These are phyloP conservation scores for Cystobasidiaceae sp. DNA, from an alignment of 1,284 basidiomycete species.

Conservation along the genomic window DNA sequence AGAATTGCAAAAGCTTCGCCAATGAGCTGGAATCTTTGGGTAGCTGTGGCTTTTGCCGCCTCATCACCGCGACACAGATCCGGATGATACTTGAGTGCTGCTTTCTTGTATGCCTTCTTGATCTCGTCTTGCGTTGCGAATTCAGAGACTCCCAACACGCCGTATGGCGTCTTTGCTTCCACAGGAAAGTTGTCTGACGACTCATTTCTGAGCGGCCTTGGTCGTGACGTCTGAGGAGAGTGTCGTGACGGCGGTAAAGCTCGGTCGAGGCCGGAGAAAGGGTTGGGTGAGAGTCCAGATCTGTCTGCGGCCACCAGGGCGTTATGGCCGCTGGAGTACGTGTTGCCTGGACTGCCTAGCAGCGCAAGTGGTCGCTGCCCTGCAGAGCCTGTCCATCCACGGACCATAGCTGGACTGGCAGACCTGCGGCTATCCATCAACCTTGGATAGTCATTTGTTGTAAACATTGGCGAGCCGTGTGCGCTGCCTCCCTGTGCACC, in stretches of 20 bases:
- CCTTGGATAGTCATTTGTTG: too few relatives aligned
- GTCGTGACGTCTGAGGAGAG: background rate
- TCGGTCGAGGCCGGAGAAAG: too few relatives aligned
- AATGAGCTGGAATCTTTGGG: constrained; percentile 2
- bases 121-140: constrained; percentile 18
- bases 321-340: too few relatives aligned
- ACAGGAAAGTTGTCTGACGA: background rate
- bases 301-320: too few relatives aligned
- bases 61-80: background rate
- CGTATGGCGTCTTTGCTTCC: constrained; percentile 26
- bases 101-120: constrained; percentile 24
- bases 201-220: too few relatives aligned
- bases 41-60: background rate
- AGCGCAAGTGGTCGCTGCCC: too few relatives aligned
- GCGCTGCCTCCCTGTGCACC: background rate
- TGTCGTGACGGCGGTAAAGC: background rate
- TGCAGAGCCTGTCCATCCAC: too few relatives aligned
- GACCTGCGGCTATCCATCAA: too few relatives aligned
- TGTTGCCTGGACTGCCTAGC: too few relatives aligned
- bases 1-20: constrained; percentile 25
- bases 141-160: constrained; percentile 10
- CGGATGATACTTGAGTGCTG: constrained; percentile 9
- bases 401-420: too few relatives aligned
- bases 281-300: too few relatives aligned
- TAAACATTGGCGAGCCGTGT: background rate